phyloP scores from a whole-genome alignment of 2,329 filamentous ascomycete species.

The Epicoccum nigrum region DNA sequence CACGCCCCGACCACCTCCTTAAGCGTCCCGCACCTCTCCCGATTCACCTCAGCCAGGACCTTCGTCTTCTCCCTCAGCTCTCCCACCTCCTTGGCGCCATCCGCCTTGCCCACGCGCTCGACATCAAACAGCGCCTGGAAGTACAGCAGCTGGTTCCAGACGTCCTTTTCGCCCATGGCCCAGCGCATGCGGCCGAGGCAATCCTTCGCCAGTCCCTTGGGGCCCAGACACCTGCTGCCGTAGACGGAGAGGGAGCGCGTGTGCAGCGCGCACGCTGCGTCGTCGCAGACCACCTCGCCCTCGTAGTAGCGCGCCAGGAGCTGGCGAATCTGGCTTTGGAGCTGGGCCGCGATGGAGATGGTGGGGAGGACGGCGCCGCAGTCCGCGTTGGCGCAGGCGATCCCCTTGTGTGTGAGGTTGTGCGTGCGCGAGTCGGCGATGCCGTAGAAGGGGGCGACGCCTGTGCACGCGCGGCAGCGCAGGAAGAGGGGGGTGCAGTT shows the following conservation, averaged over 20 bases:
- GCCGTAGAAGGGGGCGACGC: constrained; percentile 76
- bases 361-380: constrained; percentile 72
- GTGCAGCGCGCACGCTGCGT: constrained; percentile 74
- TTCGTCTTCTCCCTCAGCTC: constrained; percentile 60
- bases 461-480: constrained; percentile 81
- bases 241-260: constrained; percentile 94
- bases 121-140: constrained; percentile 86
- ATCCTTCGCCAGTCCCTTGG: constrained; percentile 80
- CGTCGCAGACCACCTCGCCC: constrained; percentile 88
- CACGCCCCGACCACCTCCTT: constrained; percentile 81
- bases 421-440: constrained; percentile 53
- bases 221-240: constrained; percentile 85
- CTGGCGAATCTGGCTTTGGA: constrained; percentile 81
- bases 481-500: constrained; percentile 78
- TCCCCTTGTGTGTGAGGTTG: constrained; percentile 71
- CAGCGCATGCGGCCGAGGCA: constrained; percentile 89
- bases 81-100: constrained; percentile 60
- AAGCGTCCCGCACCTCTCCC: constrained; percentile 75
- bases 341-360: constrained; percentile 80
- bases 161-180: constrained; percentile 83
- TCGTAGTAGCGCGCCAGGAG: constrained; percentile 88
- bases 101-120: constrained; percentile 71
- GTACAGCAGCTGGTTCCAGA: constrained; percentile 96
- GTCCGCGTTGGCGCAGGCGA: constrained; percentile 68
- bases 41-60: constrained; percentile 82